These are phyloP conservation scores for Yamadazyma paraphyllophila DNA, from an alignment of 805 yeast genomes.

Conservation along the genomic window DNA sequence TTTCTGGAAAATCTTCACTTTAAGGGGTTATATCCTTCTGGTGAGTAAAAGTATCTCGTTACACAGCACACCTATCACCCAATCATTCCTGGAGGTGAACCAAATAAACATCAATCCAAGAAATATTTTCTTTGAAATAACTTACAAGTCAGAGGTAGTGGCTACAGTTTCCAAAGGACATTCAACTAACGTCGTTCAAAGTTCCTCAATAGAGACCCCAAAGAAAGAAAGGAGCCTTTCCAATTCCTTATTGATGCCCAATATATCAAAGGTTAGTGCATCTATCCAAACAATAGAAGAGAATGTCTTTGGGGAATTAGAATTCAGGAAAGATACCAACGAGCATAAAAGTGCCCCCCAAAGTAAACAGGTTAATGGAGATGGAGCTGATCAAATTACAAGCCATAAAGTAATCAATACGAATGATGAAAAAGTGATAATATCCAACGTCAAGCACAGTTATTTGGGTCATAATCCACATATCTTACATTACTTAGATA, in stretches of 20 bases:
- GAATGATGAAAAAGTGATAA: constrained; percentile 28
- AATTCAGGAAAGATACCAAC: constrained; percentile 24
- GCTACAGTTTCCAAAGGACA: constrained; percentile 18
- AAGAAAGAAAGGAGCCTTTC: constrained; percentile 16
- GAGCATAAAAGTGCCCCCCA: neutral
- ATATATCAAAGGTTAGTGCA: constrained; percentile 29
- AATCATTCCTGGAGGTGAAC: neutral
- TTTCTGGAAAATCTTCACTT: constrained; percentile 76
- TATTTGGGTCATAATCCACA: constrained; percentile 69
- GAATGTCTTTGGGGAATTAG: constrained; percentile 46
- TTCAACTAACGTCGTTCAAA: constrained; percentile 18
- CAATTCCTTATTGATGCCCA: constrained; percentile 29
- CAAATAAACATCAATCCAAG: constrained; percentile 20
- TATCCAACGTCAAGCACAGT: constrained; percentile 47
- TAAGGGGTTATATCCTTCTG: constrained; percentile 65
- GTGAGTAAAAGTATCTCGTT: constrained; percentile 40
- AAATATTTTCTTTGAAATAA: constrained; percentile 37
- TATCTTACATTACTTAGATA: constrained; percentile 54
- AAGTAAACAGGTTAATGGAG: neutral
- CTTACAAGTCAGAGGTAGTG: constrained; percentile 35
- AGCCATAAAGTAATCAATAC: constrained; percentile 39
- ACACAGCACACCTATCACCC: neutral
- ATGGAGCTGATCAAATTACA: constrained; percentile 12
- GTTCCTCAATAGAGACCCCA: neutral
- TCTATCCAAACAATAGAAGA: constrained; percentile 41